Evolutionary conservation across 164 flowering plant species (phyloP).

Genomic region (Protea cynaroides): DNA sequence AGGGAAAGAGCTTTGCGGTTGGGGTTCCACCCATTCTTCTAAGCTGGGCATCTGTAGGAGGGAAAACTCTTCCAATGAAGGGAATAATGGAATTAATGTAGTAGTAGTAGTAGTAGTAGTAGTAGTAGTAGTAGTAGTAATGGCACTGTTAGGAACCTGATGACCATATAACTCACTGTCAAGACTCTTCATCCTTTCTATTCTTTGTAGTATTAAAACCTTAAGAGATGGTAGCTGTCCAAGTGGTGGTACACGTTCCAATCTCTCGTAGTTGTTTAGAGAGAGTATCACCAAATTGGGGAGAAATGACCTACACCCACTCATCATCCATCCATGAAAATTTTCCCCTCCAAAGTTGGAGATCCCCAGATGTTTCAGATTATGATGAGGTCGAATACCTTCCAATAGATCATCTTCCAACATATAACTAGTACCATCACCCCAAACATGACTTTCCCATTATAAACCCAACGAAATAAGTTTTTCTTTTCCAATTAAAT

Average conservation of each 20-base stretch:
- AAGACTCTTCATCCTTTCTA: too few relatives aligned
- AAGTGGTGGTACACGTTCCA: too few relatives aligned
- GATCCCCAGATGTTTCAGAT: not conserved
- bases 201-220: too few relatives aligned
- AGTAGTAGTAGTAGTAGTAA: too few relatives aligned
- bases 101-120: too few relatives aligned
- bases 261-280: too few relatives aligned
- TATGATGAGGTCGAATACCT: conserved; percentile 1
- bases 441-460: not conserved
- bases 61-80: not conserved
- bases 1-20: too few relatives aligned
- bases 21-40: conserved; percentile 10
- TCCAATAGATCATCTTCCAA: not conserved
- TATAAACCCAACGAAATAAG: not conserved
- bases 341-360: not conserved
- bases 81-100: not conserved
- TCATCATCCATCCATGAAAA: conserved; percentile 4
- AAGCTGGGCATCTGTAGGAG: not conserved
- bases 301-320: not conserved
- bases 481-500: too few relatives aligned
- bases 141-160: too few relatives aligned
- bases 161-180: too few relatives aligned
- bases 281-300: too few relatives aligned
- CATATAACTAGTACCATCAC: not conserved
- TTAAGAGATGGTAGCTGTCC: too few relatives aligned